Evolutionary conservation across 179 eudicot genomes (phyloP).

Genomic region (Pouteria campechiana): DNA sequence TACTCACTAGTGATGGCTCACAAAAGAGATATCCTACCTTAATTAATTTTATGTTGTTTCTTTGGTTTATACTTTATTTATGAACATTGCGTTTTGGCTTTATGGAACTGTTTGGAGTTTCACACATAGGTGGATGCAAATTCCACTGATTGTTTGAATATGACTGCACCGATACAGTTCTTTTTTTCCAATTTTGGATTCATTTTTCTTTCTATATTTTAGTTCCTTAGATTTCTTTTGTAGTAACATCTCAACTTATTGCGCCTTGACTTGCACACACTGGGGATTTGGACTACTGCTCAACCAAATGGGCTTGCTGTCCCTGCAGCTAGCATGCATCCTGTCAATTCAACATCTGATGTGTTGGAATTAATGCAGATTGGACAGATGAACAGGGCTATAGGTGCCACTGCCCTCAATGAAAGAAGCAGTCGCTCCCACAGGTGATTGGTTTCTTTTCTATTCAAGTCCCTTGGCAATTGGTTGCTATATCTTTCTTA

Average conservation of each 20-base stretch:
- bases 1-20: conserved; percentile 50
- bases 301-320: conserved; percentile 94
- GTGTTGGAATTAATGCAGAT: conserved; percentile 84
- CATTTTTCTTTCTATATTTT: not conserved
- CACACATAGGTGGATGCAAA: not conserved
- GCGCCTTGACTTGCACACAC: conserved; percentile 73
- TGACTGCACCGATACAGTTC: too few relatives aligned
- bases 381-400: conserved; percentile 90
- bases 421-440: conserved; percentile 99
- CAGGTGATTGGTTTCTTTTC: conserved; percentile 50
- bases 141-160: not conserved
- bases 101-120: too few relatives aligned
- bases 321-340: conserved; percentile 94
- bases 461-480: not conserved
- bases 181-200: too few relatives aligned
- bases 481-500: not conserved
- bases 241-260: not conserved
- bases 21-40: conserved; percentile 86
- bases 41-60: not conserved
- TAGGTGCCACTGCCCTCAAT: conserved; percentile 89
- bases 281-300: conserved; percentile 82
- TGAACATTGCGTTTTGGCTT: too few relatives aligned
- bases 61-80: too few relatives aligned
- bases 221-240: not conserved
- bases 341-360: conserved; percentile 77